Percentiles rank a stretch among this genome's conserved stretches.
These are phyloP conservation scores for Silene noctiflora DNA, from an alignment of 179 eudicot genomes.

Conservation along the genomic window DNA sequence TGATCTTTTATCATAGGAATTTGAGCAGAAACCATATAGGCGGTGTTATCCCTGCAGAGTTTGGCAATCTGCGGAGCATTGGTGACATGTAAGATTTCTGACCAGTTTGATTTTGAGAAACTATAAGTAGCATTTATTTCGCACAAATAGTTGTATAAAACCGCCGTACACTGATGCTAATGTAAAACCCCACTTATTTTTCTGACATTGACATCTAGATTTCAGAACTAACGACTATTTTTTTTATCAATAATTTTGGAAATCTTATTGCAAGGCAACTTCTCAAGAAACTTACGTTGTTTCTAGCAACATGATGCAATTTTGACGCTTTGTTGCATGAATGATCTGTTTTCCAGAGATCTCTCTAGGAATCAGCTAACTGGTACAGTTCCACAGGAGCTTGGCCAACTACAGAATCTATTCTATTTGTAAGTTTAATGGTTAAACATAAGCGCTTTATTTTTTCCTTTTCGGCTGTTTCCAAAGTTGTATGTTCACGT, in stretches of 20 bases:
- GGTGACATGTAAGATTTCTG: constrained; percentile 61
- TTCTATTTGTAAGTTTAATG: constrained; percentile 61
- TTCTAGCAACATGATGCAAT: neutral
- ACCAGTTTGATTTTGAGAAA: neutral
- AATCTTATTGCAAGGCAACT: neutral
- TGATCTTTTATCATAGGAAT: constrained; percentile 41
- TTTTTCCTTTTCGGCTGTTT: neutral
- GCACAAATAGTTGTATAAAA: no score
- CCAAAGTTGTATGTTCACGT: neutral
- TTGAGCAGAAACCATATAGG: constrained; percentile 62
- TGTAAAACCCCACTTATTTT: no score
- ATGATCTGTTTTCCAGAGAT: constrained; percentile 47
- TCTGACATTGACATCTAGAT: no score
- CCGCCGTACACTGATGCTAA: no score
- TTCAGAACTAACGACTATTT: no score
- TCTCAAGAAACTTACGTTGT: neutral
- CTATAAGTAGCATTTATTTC: neutral
- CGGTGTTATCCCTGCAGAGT: constrained; percentile 79
- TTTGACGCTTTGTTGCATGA: neutral
- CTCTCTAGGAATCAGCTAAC: constrained; percentile 72
- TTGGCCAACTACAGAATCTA: constrained; percentile 77
- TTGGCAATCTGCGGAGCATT: constrained; percentile 87
- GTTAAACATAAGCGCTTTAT: neutral
- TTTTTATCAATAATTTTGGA: neutral
- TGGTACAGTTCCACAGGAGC: constrained; percentile 72